Conservation (phyloP, 2,329 filamentous ascomycete species). For the Lasiodiplodia sp. region DNA sequence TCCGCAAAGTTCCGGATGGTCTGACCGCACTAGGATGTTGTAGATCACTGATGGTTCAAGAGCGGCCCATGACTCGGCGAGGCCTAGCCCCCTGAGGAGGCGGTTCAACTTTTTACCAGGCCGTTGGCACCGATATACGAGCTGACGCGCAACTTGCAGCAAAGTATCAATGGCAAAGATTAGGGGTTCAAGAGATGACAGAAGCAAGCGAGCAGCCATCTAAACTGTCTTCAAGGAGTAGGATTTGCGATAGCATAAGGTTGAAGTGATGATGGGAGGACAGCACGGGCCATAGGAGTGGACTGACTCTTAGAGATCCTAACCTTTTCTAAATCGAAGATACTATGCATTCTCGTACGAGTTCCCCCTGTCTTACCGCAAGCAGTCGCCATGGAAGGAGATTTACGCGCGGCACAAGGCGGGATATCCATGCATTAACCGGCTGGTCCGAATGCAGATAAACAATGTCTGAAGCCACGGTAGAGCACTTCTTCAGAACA, state of each 20-base stretch:
- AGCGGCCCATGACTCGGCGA: neutral
- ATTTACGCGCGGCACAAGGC: neutral
- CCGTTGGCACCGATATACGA: neutral
- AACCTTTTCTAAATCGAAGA: neutral
- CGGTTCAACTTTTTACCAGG: neutral
- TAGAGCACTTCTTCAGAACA: neutral
- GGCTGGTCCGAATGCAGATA: neutral
- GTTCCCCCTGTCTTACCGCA: neutral
- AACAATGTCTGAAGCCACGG: neutral
- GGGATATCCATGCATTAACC: no score
- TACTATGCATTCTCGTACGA: neutral
- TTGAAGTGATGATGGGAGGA: no score
- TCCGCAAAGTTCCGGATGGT: neutral
- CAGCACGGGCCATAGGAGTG: neutral
- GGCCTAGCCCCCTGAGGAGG: neutral
- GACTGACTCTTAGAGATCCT: neutral
- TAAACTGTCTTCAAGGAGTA: neutral
- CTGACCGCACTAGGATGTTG: neutral
- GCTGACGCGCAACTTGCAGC: neutral
- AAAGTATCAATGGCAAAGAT: neutral
- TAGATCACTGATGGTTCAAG: neutral
- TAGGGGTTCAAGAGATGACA: neutral
- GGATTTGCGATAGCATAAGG: neutral
- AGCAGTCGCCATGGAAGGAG: neutral
- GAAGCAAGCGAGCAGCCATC: neutral